A percentile compares a stretch with the other conserved stretches of the same genome.
Conservation (phyloP, 2,329 filamentous ascomycete species). For the Cordyceps sp. region DNA sequence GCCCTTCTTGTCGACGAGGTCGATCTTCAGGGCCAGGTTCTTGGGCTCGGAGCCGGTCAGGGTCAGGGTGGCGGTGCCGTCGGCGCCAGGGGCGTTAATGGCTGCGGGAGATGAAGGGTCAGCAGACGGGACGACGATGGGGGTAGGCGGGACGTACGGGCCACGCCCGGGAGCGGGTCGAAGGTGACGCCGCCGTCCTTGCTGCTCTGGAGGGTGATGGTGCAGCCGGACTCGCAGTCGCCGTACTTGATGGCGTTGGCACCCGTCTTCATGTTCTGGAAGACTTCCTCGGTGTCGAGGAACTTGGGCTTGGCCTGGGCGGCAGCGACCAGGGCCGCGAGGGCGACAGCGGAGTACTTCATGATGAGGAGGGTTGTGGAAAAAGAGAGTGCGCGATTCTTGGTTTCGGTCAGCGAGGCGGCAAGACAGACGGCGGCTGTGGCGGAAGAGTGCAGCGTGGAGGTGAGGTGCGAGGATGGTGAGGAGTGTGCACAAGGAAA, state of each 20-base stretch:
- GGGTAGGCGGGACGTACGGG: not conserved
- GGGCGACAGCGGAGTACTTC: too few relatives aligned
- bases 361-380: too few relatives aligned
- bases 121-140: too few relatives aligned
- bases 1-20: not conserved
- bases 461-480: too few relatives aligned
- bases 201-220: constrained; percentile 17
- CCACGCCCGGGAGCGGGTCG: constrained; percentile 10
- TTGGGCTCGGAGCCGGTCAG: constrained; percentile 2
- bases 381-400: too few relatives aligned
- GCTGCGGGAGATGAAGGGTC: not conserved
- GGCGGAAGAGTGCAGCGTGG: too few relatives aligned
- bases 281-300: constrained; percentile 15
- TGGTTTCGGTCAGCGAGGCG: too few relatives aligned
- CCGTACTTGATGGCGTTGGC: constrained; percentile 13
- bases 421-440: too few relatives aligned
- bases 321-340: too few relatives aligned
- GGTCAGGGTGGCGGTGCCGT: constrained; percentile 12
- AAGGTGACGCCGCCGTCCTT: constrained; percentile 8
- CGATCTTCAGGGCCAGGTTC: not conserved
- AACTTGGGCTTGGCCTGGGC: too few relatives aligned
- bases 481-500: too few relatives aligned
- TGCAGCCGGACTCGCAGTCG: constrained; percentile 17
- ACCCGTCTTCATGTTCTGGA: constrained; percentile 11
- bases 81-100: constrained; percentile 6